Percentiles rank a stretch among this genome's conserved stretches.
These are phyloP conservation scores for Microcos paniculata DNA, from an alignment of 345 rosid species.

Conservation along the genomic window DNA sequence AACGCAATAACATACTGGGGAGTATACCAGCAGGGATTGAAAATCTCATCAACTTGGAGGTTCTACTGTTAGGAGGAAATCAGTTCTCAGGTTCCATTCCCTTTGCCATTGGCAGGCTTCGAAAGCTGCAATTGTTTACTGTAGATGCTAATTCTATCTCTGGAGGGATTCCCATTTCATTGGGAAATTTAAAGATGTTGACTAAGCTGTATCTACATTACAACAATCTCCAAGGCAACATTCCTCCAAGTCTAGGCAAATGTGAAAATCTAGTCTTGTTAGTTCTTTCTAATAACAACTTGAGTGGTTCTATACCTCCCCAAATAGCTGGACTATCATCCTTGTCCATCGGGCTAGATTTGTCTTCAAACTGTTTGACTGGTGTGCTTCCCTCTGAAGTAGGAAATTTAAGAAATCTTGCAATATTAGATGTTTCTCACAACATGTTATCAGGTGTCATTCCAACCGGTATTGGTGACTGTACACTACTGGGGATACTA, in stretches of 20 bases:
- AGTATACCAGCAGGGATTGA: constrained; percentile 10
- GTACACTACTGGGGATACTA: background rate
- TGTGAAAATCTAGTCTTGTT: background rate
- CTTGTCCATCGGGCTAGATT: background rate
- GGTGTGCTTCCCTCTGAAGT: constrained; percentile 8
- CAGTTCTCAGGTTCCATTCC: constrained; percentile 22
- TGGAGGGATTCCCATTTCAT: constrained; percentile 13
- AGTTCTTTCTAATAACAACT: background rate
- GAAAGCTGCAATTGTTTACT: background rate
- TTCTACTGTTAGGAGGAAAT: background rate
- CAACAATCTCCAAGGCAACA: constrained; percentile 13
- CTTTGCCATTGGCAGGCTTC: constrained; percentile 13
- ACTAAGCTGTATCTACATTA: background rate
- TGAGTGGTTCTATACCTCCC: constrained; percentile 13
- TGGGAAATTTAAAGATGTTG: background rate
- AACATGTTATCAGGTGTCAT: constrained; percentile 9
- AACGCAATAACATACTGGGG: background rate
- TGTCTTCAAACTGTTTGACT: background rate
- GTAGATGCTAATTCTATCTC: background rate
- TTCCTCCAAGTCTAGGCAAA: constrained; percentile 8
- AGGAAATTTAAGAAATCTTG: background rate
- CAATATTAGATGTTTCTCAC: background rate
- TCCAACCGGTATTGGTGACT: background rate
- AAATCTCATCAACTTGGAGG: constrained; percentile 23
- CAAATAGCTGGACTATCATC: background rate